Evolutionary conservation across 164 flowering plant genomes (phyloP).

Genomic region (Vitis rotundifolia): DNA sequence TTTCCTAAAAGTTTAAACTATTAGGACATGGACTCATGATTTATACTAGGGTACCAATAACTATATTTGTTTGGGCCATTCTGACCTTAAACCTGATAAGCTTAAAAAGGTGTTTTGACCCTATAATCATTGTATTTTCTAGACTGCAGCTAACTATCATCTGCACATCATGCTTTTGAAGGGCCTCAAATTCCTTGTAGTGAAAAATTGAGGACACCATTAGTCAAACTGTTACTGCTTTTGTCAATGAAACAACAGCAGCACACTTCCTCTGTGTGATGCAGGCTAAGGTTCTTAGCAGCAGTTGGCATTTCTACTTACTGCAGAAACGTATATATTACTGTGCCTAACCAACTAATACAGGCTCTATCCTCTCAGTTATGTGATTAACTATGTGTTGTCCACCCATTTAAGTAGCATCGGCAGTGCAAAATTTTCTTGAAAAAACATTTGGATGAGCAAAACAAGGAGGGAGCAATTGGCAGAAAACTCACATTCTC

Average conservation of each 20-base stretch:
- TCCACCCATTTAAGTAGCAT: not conserved
- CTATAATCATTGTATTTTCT: not conserved
- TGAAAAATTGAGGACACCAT: not conserved
- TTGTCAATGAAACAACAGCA: not conserved
- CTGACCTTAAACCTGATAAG: too few relatives aligned
- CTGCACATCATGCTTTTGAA: not conserved
- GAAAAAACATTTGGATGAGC: not conserved
- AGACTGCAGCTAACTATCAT: not conserved
- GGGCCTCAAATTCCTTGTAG: not conserved
- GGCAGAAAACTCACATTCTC: conserved; percentile 58
- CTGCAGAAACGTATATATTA: too few relatives aligned
- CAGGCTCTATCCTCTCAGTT: not conserved
- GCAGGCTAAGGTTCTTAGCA: not conserved
- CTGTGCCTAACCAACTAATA: not conserved
- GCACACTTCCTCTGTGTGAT: not conserved
- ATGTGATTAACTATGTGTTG: not conserved
- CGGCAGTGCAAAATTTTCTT: not conserved
- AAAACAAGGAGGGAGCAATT: not conserved
- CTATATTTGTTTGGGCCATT: too few relatives aligned
- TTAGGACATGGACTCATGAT: too few relatives aligned
- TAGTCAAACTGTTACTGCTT: not conserved
- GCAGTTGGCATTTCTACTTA: not conserved
- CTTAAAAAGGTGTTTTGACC: too few relatives aligned
- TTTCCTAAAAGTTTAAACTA: too few relatives aligned
- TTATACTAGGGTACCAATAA: too few relatives aligned